Conservation (phyloP, 1,284 basidiomycete genomes). For the Polyporus tsugae region DNA sequence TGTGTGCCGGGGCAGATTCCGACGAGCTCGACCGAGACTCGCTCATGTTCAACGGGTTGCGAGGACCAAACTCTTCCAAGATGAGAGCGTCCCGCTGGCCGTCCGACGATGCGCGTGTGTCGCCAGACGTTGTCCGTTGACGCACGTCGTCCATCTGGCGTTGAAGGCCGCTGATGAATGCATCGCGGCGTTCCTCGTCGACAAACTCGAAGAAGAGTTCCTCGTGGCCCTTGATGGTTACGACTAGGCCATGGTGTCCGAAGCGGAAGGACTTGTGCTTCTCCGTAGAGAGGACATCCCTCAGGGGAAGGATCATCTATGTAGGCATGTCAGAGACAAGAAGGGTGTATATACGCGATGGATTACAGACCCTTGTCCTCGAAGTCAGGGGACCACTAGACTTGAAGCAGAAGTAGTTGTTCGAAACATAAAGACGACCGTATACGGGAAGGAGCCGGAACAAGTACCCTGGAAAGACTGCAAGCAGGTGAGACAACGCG, state of each 20-base stretch:
- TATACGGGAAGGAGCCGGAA: conserved; percentile 87
- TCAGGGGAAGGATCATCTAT: conserved; percentile 94
- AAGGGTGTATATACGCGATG: neutral
- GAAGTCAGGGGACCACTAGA: conserved; percentile 79
- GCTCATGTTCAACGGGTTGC: conserved; percentile 44
- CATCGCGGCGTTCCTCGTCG: conserved; percentile 78
- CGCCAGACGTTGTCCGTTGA: conserved; percentile 54
- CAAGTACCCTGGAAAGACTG: conserved; percentile 90
- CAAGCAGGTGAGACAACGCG: conserved; percentile 3
- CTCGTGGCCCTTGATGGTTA: conserved; percentile 95
- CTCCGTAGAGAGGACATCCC: conserved; percentile 87
- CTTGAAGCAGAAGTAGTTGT: conserved; percentile 90
- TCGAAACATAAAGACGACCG: conserved; percentile 88
- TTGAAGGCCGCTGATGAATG: conserved; percentile 80
- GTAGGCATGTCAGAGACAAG: neutral
- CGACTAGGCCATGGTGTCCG: conserved; percentile 87
- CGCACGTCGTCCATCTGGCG: conserved; percentile 82
- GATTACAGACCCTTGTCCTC: conserved; percentile 74
- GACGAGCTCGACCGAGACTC: conserved; percentile 53
- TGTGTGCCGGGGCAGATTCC: conserved; percentile 81
- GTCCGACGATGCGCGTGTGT: conserved; percentile 50
- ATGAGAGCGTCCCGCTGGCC: conserved; percentile 73
- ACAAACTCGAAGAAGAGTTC: conserved; percentile 97
- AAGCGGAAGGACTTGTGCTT: conserved; percentile 89
- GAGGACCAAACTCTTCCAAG: conserved; percentile 76